phyloP scores from a whole-genome alignment of 2,329 filamentous ascomycete genomes.

The Aspergillus fructus region DNA sequence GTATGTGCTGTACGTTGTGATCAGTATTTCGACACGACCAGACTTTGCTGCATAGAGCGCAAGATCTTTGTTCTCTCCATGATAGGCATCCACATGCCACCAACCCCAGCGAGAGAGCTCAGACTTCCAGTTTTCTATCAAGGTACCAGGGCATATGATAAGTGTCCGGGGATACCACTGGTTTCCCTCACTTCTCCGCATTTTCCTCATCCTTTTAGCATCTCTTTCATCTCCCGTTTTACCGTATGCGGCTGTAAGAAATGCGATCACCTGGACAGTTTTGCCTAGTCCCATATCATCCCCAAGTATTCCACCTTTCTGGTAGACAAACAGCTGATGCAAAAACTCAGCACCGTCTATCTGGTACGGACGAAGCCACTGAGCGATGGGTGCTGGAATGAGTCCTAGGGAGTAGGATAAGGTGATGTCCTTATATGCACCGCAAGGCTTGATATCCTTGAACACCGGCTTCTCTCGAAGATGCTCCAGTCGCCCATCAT shows the following conservation, averaged over 20 bases:
- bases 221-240: slow-evolving; percentile 91
- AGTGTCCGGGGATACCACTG: slow-evolving; percentile 81
- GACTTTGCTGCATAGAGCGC: slow-evolving; percentile 70
- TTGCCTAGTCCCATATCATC: slow-evolving; percentile 99
- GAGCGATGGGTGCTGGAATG: slow-evolving; percentile 85
- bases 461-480: slow-evolving; percentile 72
- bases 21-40: slow-evolving; percentile 82
- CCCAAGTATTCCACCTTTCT: slow-evolving; percentile 84
- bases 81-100: slow-evolving; percentile 85
- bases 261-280: slow-evolving; percentile 92
- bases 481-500: slow-evolving; percentile 62
- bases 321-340: slow-evolving; percentile 85
- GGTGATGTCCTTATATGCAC: slow-evolving; percentile 71
- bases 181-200: slow-evolving; percentile 59
- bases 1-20: slow-evolving; percentile 93
- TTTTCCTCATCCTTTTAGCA: slow-evolving; percentile 80
- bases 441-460: slow-evolving; percentile 59
- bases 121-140: slow-evolving; percentile 88
- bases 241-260: slow-evolving; percentile 86
- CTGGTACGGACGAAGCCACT: slow-evolving; percentile 91
- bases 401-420: slow-evolving; percentile 73
- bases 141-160: slow-evolving; percentile 82
- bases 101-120: slow-evolving; percentile 90
- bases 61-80: slow-evolving; percentile 70
- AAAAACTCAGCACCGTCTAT: slow-evolving; percentile 81